Evolutionary conservation across 2,329 filamentous ascomycete species (phyloP), one percentile per base, ranked within the genome.

Genomic region (Arthrobotrys pseudoclavata): DNA sequence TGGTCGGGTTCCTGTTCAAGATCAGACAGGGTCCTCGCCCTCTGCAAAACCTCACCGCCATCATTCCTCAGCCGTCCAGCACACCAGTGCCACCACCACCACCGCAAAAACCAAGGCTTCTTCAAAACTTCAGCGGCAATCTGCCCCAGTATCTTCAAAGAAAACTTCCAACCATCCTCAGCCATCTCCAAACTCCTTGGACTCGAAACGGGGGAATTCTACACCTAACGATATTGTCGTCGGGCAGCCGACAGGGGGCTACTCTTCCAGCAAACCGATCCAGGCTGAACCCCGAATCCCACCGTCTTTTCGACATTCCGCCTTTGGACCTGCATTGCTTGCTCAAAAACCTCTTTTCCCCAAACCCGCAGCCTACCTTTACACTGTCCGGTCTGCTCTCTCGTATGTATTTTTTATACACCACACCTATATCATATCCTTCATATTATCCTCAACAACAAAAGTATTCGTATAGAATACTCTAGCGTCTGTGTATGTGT

Each of bases 301-400:
- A 60, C 63, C 48, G 48, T 22, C 63, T 26, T 76, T 76, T 63
- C 63, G 71, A 57, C 64, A 76, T 69, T 76, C 71, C 62, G 50
- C 71, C 34, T 76, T 76, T 57, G 71, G 71, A 29, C 50, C 71
- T 57, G 57, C 71, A 40, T 48, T 76, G 71, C 48, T 76, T 50
- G 71, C 55, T 13, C 64, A 69, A 55, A 76, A 60, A 50, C 34
- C 40, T 26, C 60, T 77, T 53, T 77, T 77, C 67, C 74, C 74
- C 42, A 77, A 77, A 45, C 74, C 74, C n/a, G 67, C 74, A n/a
- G 74, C 66, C 26, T 77, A 70, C 20, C 67, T 77, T 22, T 77
- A 77, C 61, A 67, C 60, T n/a, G 66, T 70, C 60, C 74, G 74
- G 42, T 60, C 67, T 5, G 74, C 74, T 12, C 70, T 75, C 53